Percentiles rank a stretch among this genome's conserved stretches.
Conservation (phyloP, 164 flowering plant species). For the Chimonanthus praecox region DNA sequence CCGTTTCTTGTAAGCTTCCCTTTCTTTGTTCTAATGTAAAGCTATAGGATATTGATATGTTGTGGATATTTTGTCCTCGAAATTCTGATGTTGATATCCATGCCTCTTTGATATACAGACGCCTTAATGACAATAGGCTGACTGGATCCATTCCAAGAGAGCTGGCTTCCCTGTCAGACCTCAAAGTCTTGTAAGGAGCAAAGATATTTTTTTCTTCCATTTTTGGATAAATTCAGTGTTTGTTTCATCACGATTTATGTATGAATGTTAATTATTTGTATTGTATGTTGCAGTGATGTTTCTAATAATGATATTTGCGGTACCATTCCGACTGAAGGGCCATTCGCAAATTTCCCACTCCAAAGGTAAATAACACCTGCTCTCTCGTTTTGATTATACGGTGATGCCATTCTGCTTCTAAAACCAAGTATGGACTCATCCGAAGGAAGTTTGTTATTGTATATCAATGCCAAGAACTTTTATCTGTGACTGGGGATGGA, state of each 20-base stretch:
- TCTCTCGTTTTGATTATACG: neutral
- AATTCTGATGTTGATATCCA: neutral
- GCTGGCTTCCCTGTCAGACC: slow-evolving; percentile 54
- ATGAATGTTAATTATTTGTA: neutral
- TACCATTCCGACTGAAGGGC: slow-evolving; percentile 79
- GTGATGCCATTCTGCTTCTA: neutral
- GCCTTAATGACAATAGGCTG: slow-evolving; percentile 72
- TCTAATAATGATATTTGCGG: slow-evolving; percentile 76
- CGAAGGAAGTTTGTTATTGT: too few relatives aligned
- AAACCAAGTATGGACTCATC: neutral
- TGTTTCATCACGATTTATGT: slow-evolving; percentile 3
- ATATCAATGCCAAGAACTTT: too few relatives aligned
- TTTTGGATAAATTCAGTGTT: neutral
- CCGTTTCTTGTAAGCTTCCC: slow-evolving; percentile 57
- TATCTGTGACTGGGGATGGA: too few relatives aligned
- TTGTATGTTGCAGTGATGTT: slow-evolving; percentile 60
- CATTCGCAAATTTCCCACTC: slow-evolving; percentile 52
- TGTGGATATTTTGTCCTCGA: neutral
- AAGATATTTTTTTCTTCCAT: neutral
- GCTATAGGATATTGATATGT: neutral
- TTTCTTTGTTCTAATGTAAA: neutral
- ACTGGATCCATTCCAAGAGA: slow-evolving; percentile 81
- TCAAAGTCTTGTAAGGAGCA: slow-evolving; percentile 67
- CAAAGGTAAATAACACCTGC: slow-evolving; percentile 39
- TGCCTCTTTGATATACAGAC: slow-evolving; percentile 30